Conservation (phyloP, 2,329 filamentous ascomycete species). For the Ceratocystis colombiana region DNA sequence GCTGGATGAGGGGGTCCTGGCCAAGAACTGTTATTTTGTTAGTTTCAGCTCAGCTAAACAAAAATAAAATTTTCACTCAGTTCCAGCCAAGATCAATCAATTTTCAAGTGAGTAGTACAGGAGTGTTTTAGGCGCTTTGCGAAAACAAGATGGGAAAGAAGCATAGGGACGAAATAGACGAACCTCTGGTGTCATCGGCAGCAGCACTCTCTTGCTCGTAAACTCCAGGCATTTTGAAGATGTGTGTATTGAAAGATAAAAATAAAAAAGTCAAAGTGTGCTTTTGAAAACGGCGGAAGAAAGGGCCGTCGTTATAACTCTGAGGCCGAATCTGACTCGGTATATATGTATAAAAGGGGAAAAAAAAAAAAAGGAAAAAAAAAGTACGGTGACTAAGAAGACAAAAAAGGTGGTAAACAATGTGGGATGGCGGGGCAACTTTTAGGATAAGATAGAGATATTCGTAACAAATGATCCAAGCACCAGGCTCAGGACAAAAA, state of each 20-base stretch:
- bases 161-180: constrained; percentile 25
- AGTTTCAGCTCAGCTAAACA: not conserved
- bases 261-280: constrained; percentile 13
- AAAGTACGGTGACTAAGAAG: constrained; percentile 16
- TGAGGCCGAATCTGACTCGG: not conserved
- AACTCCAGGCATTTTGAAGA: constrained; percentile 32
- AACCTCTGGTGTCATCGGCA: constrained; percentile 36
- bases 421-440: constrained; percentile 21
- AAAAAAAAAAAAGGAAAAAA: not conserved
- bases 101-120: not conserved
- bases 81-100: too few species aligned
- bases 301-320: not conserved
- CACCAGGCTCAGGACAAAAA: constrained; percentile 2
- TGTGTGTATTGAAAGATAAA: constrained; percentile 2
- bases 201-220: constrained; percentile 31
- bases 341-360: not conserved
- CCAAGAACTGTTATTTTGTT: constrained; percentile 53
- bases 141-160: not conserved
- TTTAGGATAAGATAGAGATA: constrained; percentile 22
- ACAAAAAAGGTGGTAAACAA: constrained; percentile 24
- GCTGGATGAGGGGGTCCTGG: constrained; percentile 86
- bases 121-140: not conserved
- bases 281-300: not conserved
- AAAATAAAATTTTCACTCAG: not conserved
- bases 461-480: constrained; percentile 3